Evolutionary conservation across 306 rosid species (phyloP).

Genomic region (Cucumis sativus): Cucumber_9930_V3 NC_026658.2:22380501-22381000

Average conservation of each 20-base stretch:
- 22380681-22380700: conserved; percentile 31
- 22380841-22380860: conserved; percentile 50
- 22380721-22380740: conserved; percentile 48
- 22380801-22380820: conserved; percentile 57
- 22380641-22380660: conserved; percentile 49
- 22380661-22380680: conserved; percentile 46
- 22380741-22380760: conserved; percentile 49
- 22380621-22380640: conserved; percentile 54
- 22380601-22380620: conserved; percentile 71
- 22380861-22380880: conserved; percentile 22
- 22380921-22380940: background rate
- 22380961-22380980: background rate
- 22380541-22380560: conserved; percentile 74
- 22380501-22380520: conserved; percentile 53
- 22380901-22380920: conserved; percentile 1
- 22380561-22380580: conserved; percentile 41
- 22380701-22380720: conserved; percentile 49
- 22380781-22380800: conserved; percentile 63
- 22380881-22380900: background rate
- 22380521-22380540: conserved; percentile 60
- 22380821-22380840: conserved; percentile 42
- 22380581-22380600: conserved; percentile 58
- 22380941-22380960: background rate
- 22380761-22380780: conserved; percentile 52
- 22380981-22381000: background rate